A percentile compares a stretch with the other conserved stretches of the same genome.
These are phyloP conservation scores for Botrytis hyacinthi DNA, from an alignment of 2,329 filamentous ascomycete genomes.

Conservation along the genomic window DNA sequence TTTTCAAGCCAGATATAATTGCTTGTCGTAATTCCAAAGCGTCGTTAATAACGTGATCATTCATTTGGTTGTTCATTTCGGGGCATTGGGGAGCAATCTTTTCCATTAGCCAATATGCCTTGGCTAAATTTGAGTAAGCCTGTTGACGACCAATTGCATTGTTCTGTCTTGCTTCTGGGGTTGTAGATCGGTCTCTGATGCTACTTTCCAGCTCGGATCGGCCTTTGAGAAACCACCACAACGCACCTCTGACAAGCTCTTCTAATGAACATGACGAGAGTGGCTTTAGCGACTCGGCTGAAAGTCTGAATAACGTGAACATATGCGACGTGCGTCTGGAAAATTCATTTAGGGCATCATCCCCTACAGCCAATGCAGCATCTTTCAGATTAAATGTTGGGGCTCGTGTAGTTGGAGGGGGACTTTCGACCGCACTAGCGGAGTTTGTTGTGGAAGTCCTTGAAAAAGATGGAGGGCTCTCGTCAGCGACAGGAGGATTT, in stretches of 20 bases:
- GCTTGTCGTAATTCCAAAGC: conserved; percentile 51
- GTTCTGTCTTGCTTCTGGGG: conserved; percentile 52
- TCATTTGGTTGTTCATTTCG: conserved; percentile 30
- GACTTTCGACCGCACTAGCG: conserved; percentile 18
- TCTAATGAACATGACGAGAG: conserved; percentile 60
- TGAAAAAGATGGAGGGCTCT: conserved; percentile 5
- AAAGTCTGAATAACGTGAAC: conserved; percentile 71
- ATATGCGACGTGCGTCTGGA: conserved; percentile 69
- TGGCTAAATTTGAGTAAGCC: conserved; percentile 81
- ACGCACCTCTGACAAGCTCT: conserved; percentile 68
- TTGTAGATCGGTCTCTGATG: conserved; percentile 62
- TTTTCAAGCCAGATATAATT: conserved; percentile 64
- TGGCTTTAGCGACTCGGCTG: conserved; percentile 71
- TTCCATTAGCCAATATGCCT: conserved; percentile 76
- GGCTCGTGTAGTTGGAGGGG: conserved; percentile 22
- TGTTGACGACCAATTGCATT: conserved; percentile 63
- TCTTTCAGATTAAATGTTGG: conserved; percentile 31
- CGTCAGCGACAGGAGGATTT: conserved; percentile 9
- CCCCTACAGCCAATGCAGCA: conserved; percentile 38
- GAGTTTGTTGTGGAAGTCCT: neutral
- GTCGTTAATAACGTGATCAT: conserved; percentile 36
- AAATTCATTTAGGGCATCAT: conserved; percentile 70
- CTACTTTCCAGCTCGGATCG: conserved; percentile 71
- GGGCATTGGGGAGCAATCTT: conserved; percentile 44
- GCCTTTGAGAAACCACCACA: conserved; percentile 90